Evolutionary conservation across 345 rosid genomes (phyloP).

Genomic region (Carallia pectinifolia): DNA sequence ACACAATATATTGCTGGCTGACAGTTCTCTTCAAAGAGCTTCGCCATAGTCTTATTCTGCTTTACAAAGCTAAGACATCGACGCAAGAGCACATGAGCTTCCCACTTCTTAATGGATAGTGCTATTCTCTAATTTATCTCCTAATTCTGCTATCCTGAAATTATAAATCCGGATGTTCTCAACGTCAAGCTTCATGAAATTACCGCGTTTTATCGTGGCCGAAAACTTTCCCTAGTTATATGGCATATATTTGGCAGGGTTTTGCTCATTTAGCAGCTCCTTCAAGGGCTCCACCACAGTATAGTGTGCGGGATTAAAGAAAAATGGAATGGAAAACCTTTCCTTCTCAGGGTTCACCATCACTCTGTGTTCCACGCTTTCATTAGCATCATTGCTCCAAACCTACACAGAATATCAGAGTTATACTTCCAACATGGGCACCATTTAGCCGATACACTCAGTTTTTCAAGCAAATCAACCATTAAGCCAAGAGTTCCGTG

Average conservation of each 20-base stretch:
- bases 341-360: slow-evolving; percentile 43
- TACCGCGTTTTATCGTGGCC: slow-evolving; percentile 27
- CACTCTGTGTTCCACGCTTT: slow-evolving; percentile 51
- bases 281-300: slow-evolving; percentile 37
- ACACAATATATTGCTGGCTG: no score
- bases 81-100: no score
- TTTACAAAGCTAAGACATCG: no score
- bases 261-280: slow-evolving; percentile 31
- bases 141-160: slow-evolving; percentile 21
- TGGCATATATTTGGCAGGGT: slow-evolving; percentile 34
- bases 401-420: slow-evolving; percentile 19
- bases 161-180: slow-evolving; percentile 45
- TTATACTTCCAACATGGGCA: no score
- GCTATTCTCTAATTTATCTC: neutral
- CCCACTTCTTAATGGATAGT: no score
- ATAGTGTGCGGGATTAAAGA: slow-evolving; percentile 40
- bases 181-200: slow-evolving; percentile 40
- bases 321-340: slow-evolving; percentile 45
- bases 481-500: no score
- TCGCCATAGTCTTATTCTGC: no score
- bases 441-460: no score
- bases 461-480: no score
- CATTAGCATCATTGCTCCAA: slow-evolving; percentile 49
- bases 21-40: no score
- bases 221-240: slow-evolving; percentile 44